A percentile compares a stretch with the other conserved stretches of the same genome.
Conservation (phyloP, 78 protist genomes). For the Ministeria vibrans region DNA sequence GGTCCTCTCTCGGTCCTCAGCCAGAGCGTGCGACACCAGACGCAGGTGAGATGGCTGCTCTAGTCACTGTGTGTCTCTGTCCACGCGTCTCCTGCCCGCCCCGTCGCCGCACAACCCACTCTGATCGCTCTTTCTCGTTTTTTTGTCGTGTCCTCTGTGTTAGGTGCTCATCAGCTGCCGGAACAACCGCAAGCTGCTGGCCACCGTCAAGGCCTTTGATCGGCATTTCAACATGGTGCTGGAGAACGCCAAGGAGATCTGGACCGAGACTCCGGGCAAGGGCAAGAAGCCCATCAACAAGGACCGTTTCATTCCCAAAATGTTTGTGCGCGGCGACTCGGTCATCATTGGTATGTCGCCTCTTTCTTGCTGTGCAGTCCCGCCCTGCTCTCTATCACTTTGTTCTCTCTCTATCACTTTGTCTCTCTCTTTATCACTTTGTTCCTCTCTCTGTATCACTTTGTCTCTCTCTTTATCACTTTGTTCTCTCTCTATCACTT, state of each 20-base stretch:
- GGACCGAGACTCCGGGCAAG: slow-evolving; percentile 89
- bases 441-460: too few relatives aligned
- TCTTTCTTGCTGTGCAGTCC: too few relatives aligned
- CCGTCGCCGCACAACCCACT: neutral
- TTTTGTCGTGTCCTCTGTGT: neutral
- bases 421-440: too few relatives aligned
- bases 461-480: too few relatives aligned
- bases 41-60: too few relatives aligned
- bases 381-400: too few relatives aligned
- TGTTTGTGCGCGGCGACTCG: slow-evolving; percentile 98
- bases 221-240: slow-evolving; percentile 98
- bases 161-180: slow-evolving; percentile 92
- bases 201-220: slow-evolving; percentile 95
- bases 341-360: too few relatives aligned
- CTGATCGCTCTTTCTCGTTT: neutral
- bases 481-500: too few relatives aligned
- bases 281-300: slow-evolving; percentile 90
- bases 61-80: too few relatives aligned
- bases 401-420: too few relatives aligned
- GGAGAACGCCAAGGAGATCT: slow-evolving; percentile 92
- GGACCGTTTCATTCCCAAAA: slow-evolving; percentile 88
- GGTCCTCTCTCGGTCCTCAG: slow-evolving; percentile 94
- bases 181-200: slow-evolving; percentile 94
- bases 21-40: slow-evolving; percentile 72
- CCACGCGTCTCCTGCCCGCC: neutral